These are phyloP conservation scores for Penicillium rolfsii DNA, from an alignment of 2,329 filamentous ascomycete genomes.

Conservation along the genomic window DNA sequence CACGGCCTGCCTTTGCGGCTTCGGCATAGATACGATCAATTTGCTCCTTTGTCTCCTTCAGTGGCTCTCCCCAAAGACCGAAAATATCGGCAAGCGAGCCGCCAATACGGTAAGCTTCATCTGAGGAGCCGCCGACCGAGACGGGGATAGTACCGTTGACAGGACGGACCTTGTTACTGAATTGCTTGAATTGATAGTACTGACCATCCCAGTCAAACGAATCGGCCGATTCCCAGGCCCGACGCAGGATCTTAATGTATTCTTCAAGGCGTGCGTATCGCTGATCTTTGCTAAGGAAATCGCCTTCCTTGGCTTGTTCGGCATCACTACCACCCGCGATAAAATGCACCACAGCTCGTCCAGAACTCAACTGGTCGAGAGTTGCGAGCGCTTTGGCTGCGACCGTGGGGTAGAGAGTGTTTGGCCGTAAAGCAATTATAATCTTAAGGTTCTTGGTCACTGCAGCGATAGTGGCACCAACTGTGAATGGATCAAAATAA, in stretches of 20 bases:
- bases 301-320: constrained; percentile 64
- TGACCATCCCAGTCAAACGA: constrained; percentile 65
- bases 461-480: constrained; percentile 61
- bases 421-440: constrained; percentile 65
- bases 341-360: constrained; percentile 64
- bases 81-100: constrained; percentile 65
- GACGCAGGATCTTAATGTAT: constrained; percentile 63
- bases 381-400: constrained; percentile 65
- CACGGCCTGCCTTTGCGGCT: constrained; percentile 60
- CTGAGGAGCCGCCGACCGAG: constrained; percentile 63
- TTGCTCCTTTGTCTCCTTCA: constrained; percentile 66
- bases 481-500: constrained; percentile 61
- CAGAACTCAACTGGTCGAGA: constrained; percentile 61
- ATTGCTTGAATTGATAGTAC: constrained; percentile 64
- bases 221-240: constrained; percentile 60
- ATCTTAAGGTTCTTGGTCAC: constrained; percentile 63
- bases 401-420: constrained; percentile 65
- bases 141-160: constrained; percentile 59
- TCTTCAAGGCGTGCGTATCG: constrained; percentile 63
- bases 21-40: constrained; percentile 64
- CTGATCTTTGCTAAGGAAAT: constrained; percentile 61
- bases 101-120: constrained; percentile 63
- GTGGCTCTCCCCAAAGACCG: constrained; percentile 65
- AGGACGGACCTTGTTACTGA: constrained; percentile 59
- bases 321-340: constrained; percentile 65